Conservation (phyloP, 495 filamentous ascomycete genomes). For the Friedmanniomyces simplex region DNA sequence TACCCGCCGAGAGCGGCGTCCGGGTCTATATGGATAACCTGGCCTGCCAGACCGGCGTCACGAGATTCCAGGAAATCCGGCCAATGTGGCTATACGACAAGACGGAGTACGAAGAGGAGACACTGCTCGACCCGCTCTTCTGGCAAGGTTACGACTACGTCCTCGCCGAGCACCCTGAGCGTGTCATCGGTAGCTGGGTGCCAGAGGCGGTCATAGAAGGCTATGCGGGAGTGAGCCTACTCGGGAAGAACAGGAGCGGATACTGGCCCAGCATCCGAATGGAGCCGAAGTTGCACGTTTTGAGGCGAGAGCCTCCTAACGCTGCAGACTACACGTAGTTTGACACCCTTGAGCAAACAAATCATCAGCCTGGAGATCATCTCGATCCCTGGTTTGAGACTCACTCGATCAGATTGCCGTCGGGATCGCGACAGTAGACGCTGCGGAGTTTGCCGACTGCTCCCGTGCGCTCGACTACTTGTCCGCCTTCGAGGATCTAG, state of each 20-base stretch:
- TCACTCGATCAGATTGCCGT: conserved; percentile 51
- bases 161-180: conserved; percentile 55
- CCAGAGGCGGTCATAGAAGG: conserved; percentile 56
- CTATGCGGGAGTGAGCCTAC: conserved; percentile 59
- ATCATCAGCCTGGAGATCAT: neutral
- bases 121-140: conserved; percentile 53
- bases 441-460: conserved; percentile 41
- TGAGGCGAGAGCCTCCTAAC: conserved; percentile 11
- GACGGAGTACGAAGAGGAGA: conserved; percentile 46
- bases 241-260: conserved; percentile 22
- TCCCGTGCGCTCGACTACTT: conserved; percentile 42
- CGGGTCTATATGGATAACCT: conserved; percentile 71
- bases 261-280: conserved; percentile 44
- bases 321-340: conserved; percentile 14
- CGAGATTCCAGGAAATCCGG: conserved; percentile 61
- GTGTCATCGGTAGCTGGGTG: conserved; percentile 59
- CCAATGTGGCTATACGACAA: conserved; percentile 51
- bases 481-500: conserved; percentile 33
- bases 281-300: conserved; percentile 41
- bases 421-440: conserved; percentile 46
- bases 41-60: conserved; percentile 88
- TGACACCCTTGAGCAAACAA: conserved; percentile 8
- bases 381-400: conserved; percentile 12
- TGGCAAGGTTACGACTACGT: conserved; percentile 78
- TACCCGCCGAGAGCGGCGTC: conserved; percentile 9